phyloP scores from a whole-genome alignment of 805 yeast species.

The Saturnispora quitensis region DNA sequence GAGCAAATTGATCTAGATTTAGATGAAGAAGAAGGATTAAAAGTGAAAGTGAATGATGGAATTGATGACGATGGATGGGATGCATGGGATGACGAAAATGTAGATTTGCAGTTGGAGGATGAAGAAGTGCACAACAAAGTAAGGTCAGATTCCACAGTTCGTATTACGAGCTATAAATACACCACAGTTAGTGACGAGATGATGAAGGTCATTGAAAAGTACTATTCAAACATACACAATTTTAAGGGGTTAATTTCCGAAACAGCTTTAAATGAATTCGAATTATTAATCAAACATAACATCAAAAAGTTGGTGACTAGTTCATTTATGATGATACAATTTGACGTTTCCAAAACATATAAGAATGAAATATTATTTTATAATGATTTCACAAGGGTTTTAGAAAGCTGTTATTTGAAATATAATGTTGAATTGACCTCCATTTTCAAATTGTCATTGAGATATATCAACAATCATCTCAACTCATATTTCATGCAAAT shows the following conservation, averaged over 20 bases:
- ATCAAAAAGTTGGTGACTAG: slow-evolving; percentile 22
- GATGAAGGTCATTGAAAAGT: slow-evolving; percentile 13
- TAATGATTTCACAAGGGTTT: slow-evolving; percentile 24
- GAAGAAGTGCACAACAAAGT: not conserved
- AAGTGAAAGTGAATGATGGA: slow-evolving; percentile 17
- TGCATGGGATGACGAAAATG: slow-evolving; percentile 12
- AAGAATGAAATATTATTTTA: slow-evolving; percentile 22
- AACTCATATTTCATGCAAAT: slow-evolving; percentile 8
- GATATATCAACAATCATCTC: slow-evolving; percentile 11
- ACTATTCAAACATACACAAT: slow-evolving; percentile 14
- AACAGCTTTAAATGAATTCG: slow-evolving; percentile 16
- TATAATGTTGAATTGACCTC: slow-evolving; percentile 17
- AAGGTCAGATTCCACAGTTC: slow-evolving; percentile 1
- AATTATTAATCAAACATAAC: slow-evolving; percentile 17
- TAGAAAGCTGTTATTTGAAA: slow-evolving; percentile 15
- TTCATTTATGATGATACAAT: slow-evolving; percentile 22
- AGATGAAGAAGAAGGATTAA: slow-evolving; percentile 9
- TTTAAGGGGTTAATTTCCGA: slow-evolving; percentile 10
- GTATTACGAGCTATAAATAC: slow-evolving; percentile 13
- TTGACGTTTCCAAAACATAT: slow-evolving; percentile 14
- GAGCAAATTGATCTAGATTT: slow-evolving; percentile 7
- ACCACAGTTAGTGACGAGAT: slow-evolving; percentile 15
- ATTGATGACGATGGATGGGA: slow-evolving; percentile 25
- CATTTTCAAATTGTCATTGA: slow-evolving; percentile 18
- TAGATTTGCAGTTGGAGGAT: slow-evolving; percentile 11